Evolutionary conservation across 2,329 filamentous ascomycete genomes (phyloP), one percentile per base, ranked within the genome.

Genomic region (Verticillium tricorpus): DNA sequence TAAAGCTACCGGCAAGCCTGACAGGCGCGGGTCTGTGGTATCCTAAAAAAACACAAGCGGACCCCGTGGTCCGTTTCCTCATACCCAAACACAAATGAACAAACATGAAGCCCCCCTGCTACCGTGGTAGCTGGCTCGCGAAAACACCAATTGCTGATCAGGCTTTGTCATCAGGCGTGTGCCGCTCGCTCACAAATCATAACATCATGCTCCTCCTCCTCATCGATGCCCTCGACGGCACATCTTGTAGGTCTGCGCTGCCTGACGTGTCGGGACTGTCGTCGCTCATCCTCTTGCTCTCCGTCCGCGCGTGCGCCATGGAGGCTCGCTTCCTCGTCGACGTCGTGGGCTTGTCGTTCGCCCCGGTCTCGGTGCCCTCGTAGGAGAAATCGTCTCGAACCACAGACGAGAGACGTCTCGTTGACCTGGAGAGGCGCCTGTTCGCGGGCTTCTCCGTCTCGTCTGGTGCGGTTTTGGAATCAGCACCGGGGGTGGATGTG

Each of bases 171-270:
- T 61, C n/a, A 58, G 19, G 40, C 40, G 40, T 50, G 40, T 19
- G 19, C 40, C 8, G 19, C 19, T 12, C n/a, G 40, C 40, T 25
- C n/a, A 12, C 7, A 56, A 31, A 67, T 82, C 76, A 85, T 72
- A 86, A 71, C 83, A 87, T 85, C 82, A 85, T 86, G 70, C 83
- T 86, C 67, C 83, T 77, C 66, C 84, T 76, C 68, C 84, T 76
- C 62, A 78, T 77, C 37, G 69, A 76, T 61, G 69, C 71, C 70
- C 59, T 76, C 15, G 62, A 59, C 19, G n/a, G 52, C 31, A 59
- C 45, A 28, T 66, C 64, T 39, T 59, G 52, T 22, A 54, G 40
- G 19, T 61, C 58, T 12, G 57, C 34, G 54, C 54, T 58, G 5
- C 62, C 62, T 6, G 60, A 45, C n/a, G 55, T 60, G 22, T 67